These are phyloP conservation scores for Aegilops sharonensis DNA, from an alignment of 176 grass and related monocot species.

Conservation along the genomic window DNA sequence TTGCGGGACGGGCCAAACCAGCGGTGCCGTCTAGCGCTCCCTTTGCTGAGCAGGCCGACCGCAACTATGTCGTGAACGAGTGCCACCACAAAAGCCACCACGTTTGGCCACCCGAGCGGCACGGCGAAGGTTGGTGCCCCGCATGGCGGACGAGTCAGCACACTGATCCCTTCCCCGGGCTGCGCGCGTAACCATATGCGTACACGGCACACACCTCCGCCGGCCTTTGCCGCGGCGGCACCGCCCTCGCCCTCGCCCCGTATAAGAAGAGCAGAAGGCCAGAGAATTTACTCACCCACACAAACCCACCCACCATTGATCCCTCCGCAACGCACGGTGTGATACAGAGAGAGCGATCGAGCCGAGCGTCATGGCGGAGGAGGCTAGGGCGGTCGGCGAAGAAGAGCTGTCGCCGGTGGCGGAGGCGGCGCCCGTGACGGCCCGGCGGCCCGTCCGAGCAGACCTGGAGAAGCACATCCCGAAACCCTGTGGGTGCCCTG, in stretches of 20 bases:
- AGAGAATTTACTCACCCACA: too few species aligned
- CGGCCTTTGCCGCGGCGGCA: not conserved
- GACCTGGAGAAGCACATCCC: slow-evolving; percentile 70
- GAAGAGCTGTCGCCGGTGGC: slow-evolving; percentile 1
- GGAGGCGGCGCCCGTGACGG: slow-evolving; percentile 65
- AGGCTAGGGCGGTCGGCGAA: not conserved
- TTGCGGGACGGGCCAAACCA: not conserved
- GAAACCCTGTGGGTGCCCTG: slow-evolving; percentile 60
- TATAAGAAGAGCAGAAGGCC: not conserved
- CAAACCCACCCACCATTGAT: not conserved
- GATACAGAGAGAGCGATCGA: not conserved
- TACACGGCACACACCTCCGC: not conserved
- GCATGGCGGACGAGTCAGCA: not conserved
- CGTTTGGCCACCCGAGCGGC: not conserved
- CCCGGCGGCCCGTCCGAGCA: slow-evolving; percentile 50
- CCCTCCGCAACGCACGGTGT: not conserved
- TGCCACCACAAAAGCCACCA: not conserved
- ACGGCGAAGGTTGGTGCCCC: not conserved
- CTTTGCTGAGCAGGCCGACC: too few species aligned
- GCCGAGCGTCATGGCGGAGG: not conserved
- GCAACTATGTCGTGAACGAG: not conserved
- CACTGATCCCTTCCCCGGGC: not conserved
- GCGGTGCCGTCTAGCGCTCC: too few species aligned
- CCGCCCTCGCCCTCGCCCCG: not conserved
- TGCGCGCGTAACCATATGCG: not conserved